Evolutionary conservation across 2,329 filamentous ascomycete genomes (phyloP).

Genomic region (Exophiala aquamarina): DNA sequence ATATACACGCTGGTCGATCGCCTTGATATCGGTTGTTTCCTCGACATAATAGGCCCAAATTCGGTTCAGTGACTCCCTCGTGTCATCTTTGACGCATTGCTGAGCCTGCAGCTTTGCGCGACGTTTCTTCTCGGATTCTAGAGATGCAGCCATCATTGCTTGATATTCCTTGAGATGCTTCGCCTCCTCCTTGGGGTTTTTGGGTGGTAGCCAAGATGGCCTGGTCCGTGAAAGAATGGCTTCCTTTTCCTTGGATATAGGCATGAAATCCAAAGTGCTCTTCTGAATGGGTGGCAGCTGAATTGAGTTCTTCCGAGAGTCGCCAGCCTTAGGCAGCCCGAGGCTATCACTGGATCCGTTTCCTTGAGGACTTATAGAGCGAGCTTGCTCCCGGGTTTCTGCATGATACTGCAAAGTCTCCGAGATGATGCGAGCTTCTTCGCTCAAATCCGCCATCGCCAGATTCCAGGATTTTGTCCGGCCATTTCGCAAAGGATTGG

Average conservation of each 20-base stretch:
- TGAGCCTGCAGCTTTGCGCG: slow-evolving; percentile 48
- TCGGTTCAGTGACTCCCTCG: slow-evolving; percentile 53
- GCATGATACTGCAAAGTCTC: slow-evolving; percentile 60
- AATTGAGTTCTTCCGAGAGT: slow-evolving; percentile 46
- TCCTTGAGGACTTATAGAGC: slow-evolving; percentile 7
- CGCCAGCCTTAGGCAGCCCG: slow-evolving; percentile 40
- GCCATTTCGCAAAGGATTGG: slow-evolving; percentile 30
- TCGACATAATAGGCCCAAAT: slow-evolving; percentile 64
- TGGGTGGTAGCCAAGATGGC: slow-evolving; percentile 67
- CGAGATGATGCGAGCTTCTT: slow-evolving; percentile 61
- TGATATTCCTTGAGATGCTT: slow-evolving; percentile 76
- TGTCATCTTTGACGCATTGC: slow-evolving; percentile 52
- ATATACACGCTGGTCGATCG: slow-evolving; percentile 55
- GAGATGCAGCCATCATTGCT: slow-evolving; percentile 63
- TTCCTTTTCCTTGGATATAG: slow-evolving; percentile 66
- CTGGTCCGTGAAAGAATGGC: slow-evolving; percentile 64
- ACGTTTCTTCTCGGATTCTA: slow-evolving; percentile 58
- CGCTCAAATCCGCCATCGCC: slow-evolving; percentile 57
- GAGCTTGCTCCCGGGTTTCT: slow-evolving; percentile 38
- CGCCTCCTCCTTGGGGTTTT: slow-evolving; percentile 84
- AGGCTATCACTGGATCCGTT: slow-evolving; percentile 14
- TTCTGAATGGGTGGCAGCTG: slow-evolving; percentile 62
- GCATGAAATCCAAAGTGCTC: slow-evolving; percentile 64
- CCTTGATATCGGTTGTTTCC: slow-evolving; percentile 58
- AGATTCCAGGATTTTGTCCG: slow-evolving; percentile 61